phyloP scores from a whole-genome alignment of 1,139 yeast species.

The Pichia norvegensis region DNA sequence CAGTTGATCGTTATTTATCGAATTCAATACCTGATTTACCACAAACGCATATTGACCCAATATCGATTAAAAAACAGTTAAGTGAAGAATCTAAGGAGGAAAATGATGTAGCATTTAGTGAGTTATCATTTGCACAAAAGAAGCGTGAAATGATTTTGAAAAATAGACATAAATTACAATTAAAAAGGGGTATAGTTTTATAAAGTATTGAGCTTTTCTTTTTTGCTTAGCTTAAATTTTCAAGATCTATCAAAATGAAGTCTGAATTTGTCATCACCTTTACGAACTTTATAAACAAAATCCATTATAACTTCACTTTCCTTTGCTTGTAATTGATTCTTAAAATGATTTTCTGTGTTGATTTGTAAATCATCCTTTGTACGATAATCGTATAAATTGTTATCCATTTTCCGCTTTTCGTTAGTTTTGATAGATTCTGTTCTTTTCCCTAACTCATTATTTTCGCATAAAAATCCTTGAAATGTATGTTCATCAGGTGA shows the following conservation, averaged over 20 bases:
- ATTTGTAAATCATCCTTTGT: conserved; percentile 22
- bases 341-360: conserved; percentile 47
- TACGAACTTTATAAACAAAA: conserved; percentile 66
- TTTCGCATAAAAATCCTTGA: conserved; percentile 51
- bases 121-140: conserved; percentile 35
- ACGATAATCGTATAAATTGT: conserved; percentile 25
- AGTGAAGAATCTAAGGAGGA: conserved; percentile 29
- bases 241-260: conserved; percentile 25
- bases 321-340: conserved; percentile 45
- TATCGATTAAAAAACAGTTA: conserved; percentile 30
- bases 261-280: conserved; percentile 40
- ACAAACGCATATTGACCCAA: neutral
- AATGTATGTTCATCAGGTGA: conserved; percentile 47
- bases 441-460: conserved; percentile 55
- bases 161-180: conserved; percentile 39
- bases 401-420: conserved; percentile 19
- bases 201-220: neutral
- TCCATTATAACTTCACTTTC: conserved; percentile 76
- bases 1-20: conserved; percentile 52
- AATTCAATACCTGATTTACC: neutral
- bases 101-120: conserved; percentile 20
- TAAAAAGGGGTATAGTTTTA: conserved; percentile 12
- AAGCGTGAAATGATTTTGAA: conserved; percentile 43
- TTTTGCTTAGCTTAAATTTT: too few species aligned
- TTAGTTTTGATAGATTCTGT: conserved; percentile 32